Evolutionary conservation across 2,329 filamentous ascomycete genomes (phyloP).

Genomic region (Diplodia seriata): DNA sequence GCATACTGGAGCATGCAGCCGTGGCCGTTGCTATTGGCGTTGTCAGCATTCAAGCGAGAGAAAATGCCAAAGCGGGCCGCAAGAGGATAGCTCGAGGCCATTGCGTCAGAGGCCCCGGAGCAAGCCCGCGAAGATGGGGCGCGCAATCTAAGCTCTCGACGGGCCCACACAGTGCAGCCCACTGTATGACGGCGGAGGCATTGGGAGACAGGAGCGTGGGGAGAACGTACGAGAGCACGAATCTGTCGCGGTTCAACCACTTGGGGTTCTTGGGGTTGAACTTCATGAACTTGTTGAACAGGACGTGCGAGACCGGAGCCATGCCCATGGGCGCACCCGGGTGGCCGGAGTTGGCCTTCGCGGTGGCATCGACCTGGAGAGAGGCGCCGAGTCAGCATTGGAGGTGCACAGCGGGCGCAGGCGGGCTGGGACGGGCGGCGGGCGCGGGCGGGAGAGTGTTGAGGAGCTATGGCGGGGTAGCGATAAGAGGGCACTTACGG

Average conservation of each 20-base stretch:
- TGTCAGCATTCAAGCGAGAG: not conserved
- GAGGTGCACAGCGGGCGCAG: slow-evolving; percentile 31
- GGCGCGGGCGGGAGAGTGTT: slow-evolving; percentile 35
- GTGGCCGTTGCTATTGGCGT: slow-evolving; percentile 80
- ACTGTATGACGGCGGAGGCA: slow-evolving; percentile 3
- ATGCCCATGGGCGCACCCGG: slow-evolving; percentile 97
- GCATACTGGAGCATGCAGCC: slow-evolving; percentile 99
- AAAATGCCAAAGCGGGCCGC: slow-evolving; percentile 14
- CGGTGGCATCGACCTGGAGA: slow-evolving; percentile 91
- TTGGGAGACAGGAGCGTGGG: slow-evolving; percentile 2
- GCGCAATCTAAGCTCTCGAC: slow-evolving; percentile 1
- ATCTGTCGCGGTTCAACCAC: slow-evolving; percentile 97
- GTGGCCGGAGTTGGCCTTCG: slow-evolving; percentile 95
- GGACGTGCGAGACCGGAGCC: slow-evolving; percentile 94
- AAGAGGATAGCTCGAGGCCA: slow-evolving; percentile 19
- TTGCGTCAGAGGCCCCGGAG: slow-evolving; percentile 26
- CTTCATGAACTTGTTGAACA: slow-evolving; percentile 99
- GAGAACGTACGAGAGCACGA: slow-evolving; percentile 91
- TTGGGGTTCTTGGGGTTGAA: slow-evolving; percentile 99
- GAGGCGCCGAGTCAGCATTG: slow-evolving; percentile 44
- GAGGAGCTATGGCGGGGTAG: slow-evolving; percentile 35
- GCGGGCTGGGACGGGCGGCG: slow-evolving; percentile 17
- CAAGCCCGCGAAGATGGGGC: slow-evolving; percentile 19
- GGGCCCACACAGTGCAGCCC: not conserved
- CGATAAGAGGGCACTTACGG: slow-evolving; percentile 69